Evolutionary conservation across 2,329 filamentous ascomycete species (phyloP), one percentile per base, ranked within the genome.

Genomic region (Ploettnerulaceae sp.): DNA sequence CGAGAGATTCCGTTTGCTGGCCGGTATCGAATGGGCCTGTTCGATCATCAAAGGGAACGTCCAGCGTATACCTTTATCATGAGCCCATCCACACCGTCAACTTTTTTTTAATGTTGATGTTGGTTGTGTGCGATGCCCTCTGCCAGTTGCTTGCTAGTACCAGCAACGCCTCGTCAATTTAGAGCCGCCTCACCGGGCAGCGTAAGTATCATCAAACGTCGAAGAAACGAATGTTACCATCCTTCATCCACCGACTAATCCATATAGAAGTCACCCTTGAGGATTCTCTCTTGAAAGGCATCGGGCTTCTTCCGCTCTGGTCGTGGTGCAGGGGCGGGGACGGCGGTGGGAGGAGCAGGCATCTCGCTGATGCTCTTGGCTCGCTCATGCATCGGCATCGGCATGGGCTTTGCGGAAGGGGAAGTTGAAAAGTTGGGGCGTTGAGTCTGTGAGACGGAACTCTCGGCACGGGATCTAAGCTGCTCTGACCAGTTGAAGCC

Each of bases 401-500:
- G 38, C 21, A 45, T 41, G 15, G 61, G 26, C 14, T 48, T 51
- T 12, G 62, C 56, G 48, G 61, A 63, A 26, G 50, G 56, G 7
- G 73, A 74, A 14, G 72, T 71, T 46, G 73, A 74, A 58, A 81
- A 76, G 36, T 75, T 75, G 35, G 79, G 70, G 47, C 79, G 74
- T 39, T 73, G 66, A 57, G 73, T 75, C 33, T 62, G 59, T 34
- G 75, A 68, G 48, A 83, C 75, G 61, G 81, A 84, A 69, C 89
- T 90, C 72, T 95, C 89, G 61, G 90, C 90, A 65, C 90, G 86
- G 62, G 83, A 85, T 68, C 89, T 88, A 75, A 96, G 81, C 73
- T 95, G 90, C 73, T 96, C 91, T 65, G 89, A 88, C 86, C 91
- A 95, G 71, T 95, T 95, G 77, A 94, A 95, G 67, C 87, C 88